phyloP scores from a whole-genome alignment of 2,329 filamentous ascomycete genomes.

The Fusarium piperis region DNA sequence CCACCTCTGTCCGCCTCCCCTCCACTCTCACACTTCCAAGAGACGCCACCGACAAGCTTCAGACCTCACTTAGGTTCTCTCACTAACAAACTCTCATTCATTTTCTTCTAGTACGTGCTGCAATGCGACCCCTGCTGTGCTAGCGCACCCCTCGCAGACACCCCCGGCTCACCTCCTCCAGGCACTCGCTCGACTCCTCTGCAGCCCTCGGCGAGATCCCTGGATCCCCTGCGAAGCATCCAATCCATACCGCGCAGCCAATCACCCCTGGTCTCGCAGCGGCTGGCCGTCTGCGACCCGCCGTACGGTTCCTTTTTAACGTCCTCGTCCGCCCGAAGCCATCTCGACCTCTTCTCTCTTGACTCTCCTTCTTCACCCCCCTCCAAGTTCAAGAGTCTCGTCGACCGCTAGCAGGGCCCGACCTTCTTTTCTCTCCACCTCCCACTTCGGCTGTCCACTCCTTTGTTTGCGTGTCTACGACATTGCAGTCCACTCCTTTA shows the following conservation, averaged over 20 bases:
- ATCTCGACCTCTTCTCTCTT: slow-evolving; percentile 26
- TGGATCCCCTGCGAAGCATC: slow-evolving; percentile 33
- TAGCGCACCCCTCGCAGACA: slow-evolving; percentile 11
- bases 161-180: slow-evolving; percentile 16
- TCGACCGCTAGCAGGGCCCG: slow-evolving; percentile 41
- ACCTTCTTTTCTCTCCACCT: slow-evolving; percentile 24
- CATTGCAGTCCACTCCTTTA: slow-evolving; percentile 48
- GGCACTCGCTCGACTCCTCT: slow-evolving; percentile 19
- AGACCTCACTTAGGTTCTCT: slow-evolving; percentile 12
- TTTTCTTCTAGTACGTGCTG: slow-evolving; percentile 11
- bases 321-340: slow-evolving; percentile 37
- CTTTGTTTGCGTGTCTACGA: slow-evolving; percentile 46
- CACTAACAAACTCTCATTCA: slow-evolving; percentile 7
- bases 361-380: slow-evolving; percentile 36
- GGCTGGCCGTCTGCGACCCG: slow-evolving; percentile 35
- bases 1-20: slow-evolving; percentile 8
- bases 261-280: slow-evolving; percentile 33
- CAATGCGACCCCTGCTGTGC: background rate
- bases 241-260: slow-evolving; percentile 37
- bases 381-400: slow-evolving; percentile 36
- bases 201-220: slow-evolving; percentile 27
- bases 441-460: slow-evolving; percentile 37
- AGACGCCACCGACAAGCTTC: background rate
- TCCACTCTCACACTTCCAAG: background rate
- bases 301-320: slow-evolving; percentile 45